Base-by-base conservation (phyloP, 192 early-diverging fungal species). In the Coemansia javaensis region DNA sequence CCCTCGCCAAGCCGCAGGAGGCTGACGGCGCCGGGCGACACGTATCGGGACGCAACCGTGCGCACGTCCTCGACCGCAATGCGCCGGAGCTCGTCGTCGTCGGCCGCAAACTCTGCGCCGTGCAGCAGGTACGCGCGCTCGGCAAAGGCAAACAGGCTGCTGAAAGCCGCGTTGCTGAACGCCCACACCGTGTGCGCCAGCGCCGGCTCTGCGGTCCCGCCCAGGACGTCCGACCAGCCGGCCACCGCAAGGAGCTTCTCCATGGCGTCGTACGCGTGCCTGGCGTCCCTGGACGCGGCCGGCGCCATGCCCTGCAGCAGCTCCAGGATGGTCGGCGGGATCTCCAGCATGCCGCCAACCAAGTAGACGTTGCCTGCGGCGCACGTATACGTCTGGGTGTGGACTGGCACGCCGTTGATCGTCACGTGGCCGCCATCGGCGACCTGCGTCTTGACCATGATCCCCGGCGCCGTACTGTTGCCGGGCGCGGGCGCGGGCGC, bases 161-260 rank as follows among this genome's bases (percentile, higher is more conserved):
- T 40, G 17, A 75, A 75, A 2, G 55, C 71, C 10, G 20, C 50
- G 59, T 75, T 56, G 36, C 18, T 58, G 41, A 75, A 66, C 25
- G 71, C 71, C 63, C 63, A 75, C 40, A 75, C 40, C 32, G 71
- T 75, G 49, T 67, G 59, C 55, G 18, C 16, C 39, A 51, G 13
- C 32, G 44, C 24, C 27, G 48, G 30, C 23, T 17, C 34, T 47
- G 28, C n/a, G 32, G 4, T 20, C 31, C 10, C 12, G 44, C 30
- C 55, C 22, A 75, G 46, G 15, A 56, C 37, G 32, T 51, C 41
- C 28, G 46, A 47, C 71, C 64, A 67, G n/a, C 59, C 65, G 7
- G 71, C 63, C 14, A 56, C 47, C 10, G 33, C 31, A 17, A 75
- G 27, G 12, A 75, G 64, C 50, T 30, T 50, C 42, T 56, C 59